Conservation (phyloP, 768 basidiomycete species). For the Boletus speciosus region DNA sequence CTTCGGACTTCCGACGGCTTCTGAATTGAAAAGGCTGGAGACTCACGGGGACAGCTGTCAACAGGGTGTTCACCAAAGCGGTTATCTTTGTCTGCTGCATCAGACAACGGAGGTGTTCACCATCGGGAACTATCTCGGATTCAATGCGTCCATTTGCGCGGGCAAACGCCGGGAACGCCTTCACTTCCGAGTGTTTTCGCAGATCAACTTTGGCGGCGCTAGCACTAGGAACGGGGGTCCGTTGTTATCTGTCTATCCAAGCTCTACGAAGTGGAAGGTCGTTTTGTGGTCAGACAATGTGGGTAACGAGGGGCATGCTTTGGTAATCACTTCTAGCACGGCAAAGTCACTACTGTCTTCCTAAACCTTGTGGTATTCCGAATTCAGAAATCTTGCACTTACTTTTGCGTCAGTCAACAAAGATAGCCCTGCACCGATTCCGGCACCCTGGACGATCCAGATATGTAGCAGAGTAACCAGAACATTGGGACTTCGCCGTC, state of each 20-base stretch:
- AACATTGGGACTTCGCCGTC: background rate
- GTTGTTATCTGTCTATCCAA: background rate
- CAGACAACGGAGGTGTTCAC: background rate
- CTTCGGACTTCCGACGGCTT: conserved; percentile 2
- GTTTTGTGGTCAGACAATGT: background rate
- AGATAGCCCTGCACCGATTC: background rate
- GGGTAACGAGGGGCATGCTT: background rate
- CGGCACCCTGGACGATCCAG: background rate
- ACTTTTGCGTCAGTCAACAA: background rate
- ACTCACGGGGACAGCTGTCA: conserved; percentile 6
- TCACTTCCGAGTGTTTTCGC: background rate
- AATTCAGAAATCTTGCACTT: background rate
- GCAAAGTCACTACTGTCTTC: background rate
- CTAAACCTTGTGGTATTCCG: background rate
- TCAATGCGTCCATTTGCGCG: conserved; percentile 5
- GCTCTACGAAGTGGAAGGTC: background rate
- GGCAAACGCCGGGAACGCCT: background rate
- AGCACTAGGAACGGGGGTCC: background rate
- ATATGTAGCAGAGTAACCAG: background rate
- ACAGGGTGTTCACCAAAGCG: conserved; percentile 1
- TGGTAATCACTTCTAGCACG: background rate
- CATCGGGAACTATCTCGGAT: background rate
- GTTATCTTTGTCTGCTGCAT: background rate
- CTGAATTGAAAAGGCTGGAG: conserved; percentile 2
- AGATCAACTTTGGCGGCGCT: background rate